phyloP scores from a whole-genome alignment of 805 yeast species.

The Danielia reshetovae region DNA sequence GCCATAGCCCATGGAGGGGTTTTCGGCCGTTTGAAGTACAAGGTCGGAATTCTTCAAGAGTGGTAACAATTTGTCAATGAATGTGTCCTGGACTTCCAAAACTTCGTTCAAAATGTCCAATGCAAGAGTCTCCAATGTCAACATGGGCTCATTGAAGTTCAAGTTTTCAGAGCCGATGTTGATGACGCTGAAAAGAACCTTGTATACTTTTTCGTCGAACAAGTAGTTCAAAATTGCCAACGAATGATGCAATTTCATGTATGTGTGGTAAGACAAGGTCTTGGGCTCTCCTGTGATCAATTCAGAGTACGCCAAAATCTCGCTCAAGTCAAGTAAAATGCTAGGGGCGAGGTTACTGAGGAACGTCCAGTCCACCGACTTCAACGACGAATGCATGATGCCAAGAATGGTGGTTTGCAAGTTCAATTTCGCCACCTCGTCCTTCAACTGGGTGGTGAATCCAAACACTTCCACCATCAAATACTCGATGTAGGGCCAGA shows the following conservation, averaged over 20 bases:
- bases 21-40: constrained; percentile 3
- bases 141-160: constrained; percentile 38
- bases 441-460: constrained; percentile 39
- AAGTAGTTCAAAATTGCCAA: constrained; percentile 58
- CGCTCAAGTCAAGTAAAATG: constrained; percentile 27
- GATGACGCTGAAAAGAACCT: constrained; percentile 52
- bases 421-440: constrained; percentile 30
- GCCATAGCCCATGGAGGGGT: constrained; percentile 19
- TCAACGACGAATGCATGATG: constrained; percentile 41
- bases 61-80: constrained; percentile 51
- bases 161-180: constrained; percentile 58
- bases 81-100: constrained; percentile 56
- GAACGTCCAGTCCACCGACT: constrained; percentile 39
- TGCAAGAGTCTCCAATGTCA: constrained; percentile 33
- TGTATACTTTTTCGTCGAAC: constrained; percentile 56
- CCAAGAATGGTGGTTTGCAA: constrained; percentile 55
- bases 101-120: constrained; percentile 44
- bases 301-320: constrained; percentile 20
- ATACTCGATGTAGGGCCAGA: constrained; percentile 79
- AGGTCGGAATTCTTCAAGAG: constrained; percentile 39
- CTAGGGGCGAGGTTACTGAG: constrained; percentile 51
- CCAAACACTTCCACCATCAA: constrained; percentile 63
- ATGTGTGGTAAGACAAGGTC: constrained; percentile 16
- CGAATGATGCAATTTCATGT: constrained; percentile 67
- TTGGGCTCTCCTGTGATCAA: constrained; percentile 12